Percentiles rank a stretch among this genome's conserved stretches.
Evolutionary conservation across 768 basidiomycete genomes (phyloP).

Genomic region (Paxillus rubicundulus): DNA sequence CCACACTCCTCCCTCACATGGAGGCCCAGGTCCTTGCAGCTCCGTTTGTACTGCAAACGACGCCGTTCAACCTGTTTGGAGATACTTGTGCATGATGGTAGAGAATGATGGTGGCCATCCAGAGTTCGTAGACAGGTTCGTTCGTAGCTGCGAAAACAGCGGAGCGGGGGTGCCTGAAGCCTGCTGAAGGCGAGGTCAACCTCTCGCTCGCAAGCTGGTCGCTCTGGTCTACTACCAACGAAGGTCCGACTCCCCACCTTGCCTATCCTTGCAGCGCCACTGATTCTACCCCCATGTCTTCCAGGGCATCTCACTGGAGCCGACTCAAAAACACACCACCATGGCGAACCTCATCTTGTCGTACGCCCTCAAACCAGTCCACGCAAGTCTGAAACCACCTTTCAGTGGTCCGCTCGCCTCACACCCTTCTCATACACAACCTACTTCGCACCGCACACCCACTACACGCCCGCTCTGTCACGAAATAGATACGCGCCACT

Average conservation of each 20-base stretch:
- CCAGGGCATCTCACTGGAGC: constrained; percentile 29
- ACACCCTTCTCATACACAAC: constrained; percentile 44
- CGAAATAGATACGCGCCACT: no score
- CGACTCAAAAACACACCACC: constrained; percentile 10
- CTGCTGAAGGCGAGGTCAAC: constrained; percentile 46
- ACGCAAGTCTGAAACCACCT: constrained; percentile 30
- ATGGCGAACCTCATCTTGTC: constrained; percentile 39
- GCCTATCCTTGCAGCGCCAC: constrained; percentile 11
- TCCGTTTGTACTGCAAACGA: no score
- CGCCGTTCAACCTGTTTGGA: constrained; percentile 40
- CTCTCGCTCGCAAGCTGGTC: constrained; percentile 56
- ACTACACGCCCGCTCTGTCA: constrained; percentile 52
- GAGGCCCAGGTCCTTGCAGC: no score
- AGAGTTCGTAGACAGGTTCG: constrained; percentile 42
- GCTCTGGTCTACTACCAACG: constrained; percentile 57
- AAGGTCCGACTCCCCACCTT: constrained; percentile 36
- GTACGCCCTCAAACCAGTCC: constrained; percentile 48
- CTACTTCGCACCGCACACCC: constrained; percentile 59
- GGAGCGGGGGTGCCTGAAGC: constrained; percentile 61
- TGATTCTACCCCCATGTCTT: constrained; percentile 1
- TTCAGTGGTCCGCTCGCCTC: constrained; percentile 5
- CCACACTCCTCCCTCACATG: no score
- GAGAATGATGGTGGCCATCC: constrained; percentile 65
- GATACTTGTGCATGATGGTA: constrained; percentile 52
- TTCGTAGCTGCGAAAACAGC: constrained; percentile 40